Evolutionary conservation across 257 asterid genomes (phyloP).

Genomic region (Solanum habrochaites): DNA sequence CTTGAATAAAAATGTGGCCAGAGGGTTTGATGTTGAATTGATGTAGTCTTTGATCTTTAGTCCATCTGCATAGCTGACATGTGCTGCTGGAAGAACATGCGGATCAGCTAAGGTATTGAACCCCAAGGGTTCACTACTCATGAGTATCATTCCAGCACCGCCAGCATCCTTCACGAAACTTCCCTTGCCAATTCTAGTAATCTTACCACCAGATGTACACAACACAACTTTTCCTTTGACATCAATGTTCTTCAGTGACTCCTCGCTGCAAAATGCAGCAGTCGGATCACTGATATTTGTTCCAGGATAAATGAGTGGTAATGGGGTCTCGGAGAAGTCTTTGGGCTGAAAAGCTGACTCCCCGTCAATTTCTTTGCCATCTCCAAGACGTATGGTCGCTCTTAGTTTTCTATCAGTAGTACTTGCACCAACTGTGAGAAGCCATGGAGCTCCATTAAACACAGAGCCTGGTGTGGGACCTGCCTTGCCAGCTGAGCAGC

Average conservation of each 20-base stretch:
- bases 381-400: slow-evolving; percentile 7
- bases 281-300: background rate
- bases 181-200: slow-evolving; percentile 6
- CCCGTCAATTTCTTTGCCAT: slow-evolving; percentile 4
- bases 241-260: slow-evolving; percentile 2
- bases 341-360: slow-evolving; percentile 8
- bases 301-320: slow-evolving; percentile 11
- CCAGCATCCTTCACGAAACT: slow-evolving; percentile 17
- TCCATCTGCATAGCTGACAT: slow-evolving; percentile 14
- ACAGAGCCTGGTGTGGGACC: slow-evolving; percentile 11
- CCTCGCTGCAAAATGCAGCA: background rate
- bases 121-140: background rate
- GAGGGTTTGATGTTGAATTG: background rate
- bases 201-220: slow-evolving; percentile 3
- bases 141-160: slow-evolving; percentile 28
- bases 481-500: slow-evolving; percentile 15
- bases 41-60: slow-evolving; percentile 13
- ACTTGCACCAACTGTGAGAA: slow-evolving; percentile 34
- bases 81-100: slow-evolving; percentile 17
- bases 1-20: slow-evolving; percentile 4
- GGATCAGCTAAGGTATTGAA: slow-evolving; percentile 3
- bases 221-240: slow-evolving; percentile 17
- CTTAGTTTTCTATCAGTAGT: slow-evolving; percentile 13
- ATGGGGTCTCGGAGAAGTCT: background rate
- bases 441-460: slow-evolving; percentile 29